These are phyloP conservation scores for Gonium pectorale DNA, from an alignment of 139 green algal species.

Conservation along the genomic window DNA sequence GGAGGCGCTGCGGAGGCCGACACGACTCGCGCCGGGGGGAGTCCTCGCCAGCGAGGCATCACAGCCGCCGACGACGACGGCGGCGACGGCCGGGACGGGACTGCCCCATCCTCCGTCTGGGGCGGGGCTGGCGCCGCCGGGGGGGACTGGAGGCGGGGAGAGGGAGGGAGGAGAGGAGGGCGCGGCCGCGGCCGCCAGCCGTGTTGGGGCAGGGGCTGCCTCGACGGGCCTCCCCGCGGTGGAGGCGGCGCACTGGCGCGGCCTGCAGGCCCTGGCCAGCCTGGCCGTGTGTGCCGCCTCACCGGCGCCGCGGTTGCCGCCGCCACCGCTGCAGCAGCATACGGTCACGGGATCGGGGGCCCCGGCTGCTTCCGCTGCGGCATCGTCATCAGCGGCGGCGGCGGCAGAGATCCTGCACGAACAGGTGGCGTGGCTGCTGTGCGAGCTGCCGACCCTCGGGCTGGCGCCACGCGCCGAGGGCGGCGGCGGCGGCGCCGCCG, in stretches of 20 bases:
- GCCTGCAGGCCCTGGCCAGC: conserved; percentile 3
- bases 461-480: neutral
- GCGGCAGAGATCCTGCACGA: neutral
- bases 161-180: no score
- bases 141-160: no score
- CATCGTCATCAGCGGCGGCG: neutral
- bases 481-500: neutral
- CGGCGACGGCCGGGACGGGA: neutral
- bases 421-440: conserved; percentile 23
- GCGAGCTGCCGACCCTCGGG: conserved; percentile 13
- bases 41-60: neutral
- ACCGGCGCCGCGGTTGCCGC: conserved; percentile 4
- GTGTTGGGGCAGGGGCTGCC: neutral
- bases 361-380: neutral
- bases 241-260: conserved; percentile 57
- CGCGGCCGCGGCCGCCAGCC: neutral
- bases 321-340: neutral
- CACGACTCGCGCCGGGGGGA: neutral
- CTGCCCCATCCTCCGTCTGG: no score
- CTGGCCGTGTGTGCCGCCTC: conserved; percentile 16
- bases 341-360: neutral
- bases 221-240: conserved; percentile 35
- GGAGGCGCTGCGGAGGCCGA: conserved; percentile 41
- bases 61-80: neutral
- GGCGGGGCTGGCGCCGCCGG: no score